Evolutionary conservation across 768 basidiomycete genomes (phyloP).

Genomic region (Pisolithus tinctorius): DNA sequence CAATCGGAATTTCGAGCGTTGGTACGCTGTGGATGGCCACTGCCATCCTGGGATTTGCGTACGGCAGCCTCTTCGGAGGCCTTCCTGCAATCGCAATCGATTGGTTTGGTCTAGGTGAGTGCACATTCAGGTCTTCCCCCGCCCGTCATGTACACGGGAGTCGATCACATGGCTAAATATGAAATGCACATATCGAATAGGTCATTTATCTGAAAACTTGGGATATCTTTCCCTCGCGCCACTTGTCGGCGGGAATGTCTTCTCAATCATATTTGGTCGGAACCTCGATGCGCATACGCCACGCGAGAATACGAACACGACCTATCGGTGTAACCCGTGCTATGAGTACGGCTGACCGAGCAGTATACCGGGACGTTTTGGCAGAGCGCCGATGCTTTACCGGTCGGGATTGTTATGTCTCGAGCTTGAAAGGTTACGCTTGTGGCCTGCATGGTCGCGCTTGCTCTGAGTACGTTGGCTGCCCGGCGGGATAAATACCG

Average conservation of each 20-base stretch:
- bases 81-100: conserved; percentile 73
- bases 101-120: conserved; percentile 84
- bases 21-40: conserved; percentile 52
- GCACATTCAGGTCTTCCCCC: background rate
- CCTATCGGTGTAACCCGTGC: background rate
- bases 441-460: conserved; percentile 28
- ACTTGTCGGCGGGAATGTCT: conserved; percentile 69
- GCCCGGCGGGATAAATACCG: conserved; percentile 27
- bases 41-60: conserved; percentile 37
- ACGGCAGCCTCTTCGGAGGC: conserved; percentile 69
- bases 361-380: conserved; percentile 14
- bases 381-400: conserved; percentile 44
- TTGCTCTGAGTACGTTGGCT: conserved; percentile 32
- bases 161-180: background rate
- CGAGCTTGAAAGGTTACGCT: conserved; percentile 46
- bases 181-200: conserved; percentile 21
- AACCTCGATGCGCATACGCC: conserved; percentile 70
- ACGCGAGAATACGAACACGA: background rate
- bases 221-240: conserved; percentile 73
- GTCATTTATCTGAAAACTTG: conserved; percentile 82
- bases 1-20: conserved; percentile 50
- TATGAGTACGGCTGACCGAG: background rate
- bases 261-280: conserved; percentile 74
- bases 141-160: background rate
- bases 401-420: conserved; percentile 55